Conservation (phyloP, 768 basidiomycete genomes). For the Trametes cubensis region DNA sequence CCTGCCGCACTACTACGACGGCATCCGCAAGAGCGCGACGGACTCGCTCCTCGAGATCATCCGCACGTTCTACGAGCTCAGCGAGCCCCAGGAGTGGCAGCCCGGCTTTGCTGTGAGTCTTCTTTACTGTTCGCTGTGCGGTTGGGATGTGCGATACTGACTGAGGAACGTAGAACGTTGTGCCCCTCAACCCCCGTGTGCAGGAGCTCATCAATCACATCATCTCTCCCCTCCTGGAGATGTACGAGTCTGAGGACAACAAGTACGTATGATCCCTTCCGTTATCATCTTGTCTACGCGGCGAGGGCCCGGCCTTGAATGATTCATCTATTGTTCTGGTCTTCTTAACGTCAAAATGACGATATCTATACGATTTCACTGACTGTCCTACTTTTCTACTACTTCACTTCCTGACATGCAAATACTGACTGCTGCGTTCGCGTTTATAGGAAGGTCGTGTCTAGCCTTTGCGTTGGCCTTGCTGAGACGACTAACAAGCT, state of each 20-base stretch:
- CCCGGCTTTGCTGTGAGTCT: conserved; percentile 68
- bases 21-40: conserved; percentile 91
- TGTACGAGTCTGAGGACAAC: conserved; percentile 95
- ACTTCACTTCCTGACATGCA: background rate
- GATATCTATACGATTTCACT: conserved; percentile 40
- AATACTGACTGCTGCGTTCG: conserved; percentile 28
- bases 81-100: conserved; percentile 80
- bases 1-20: conserved; percentile 93
- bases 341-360: conserved; percentile 59
- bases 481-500: conserved; percentile 91
- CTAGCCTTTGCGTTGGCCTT: conserved; percentile 83
- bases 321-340: conserved; percentile 62
- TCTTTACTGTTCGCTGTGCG: background rate
- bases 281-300: conserved; percentile 11
- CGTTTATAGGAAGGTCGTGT: conserved; percentile 75
- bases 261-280: conserved; percentile 54
- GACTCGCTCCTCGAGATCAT: conserved; percentile 88
- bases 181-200: conserved; percentile 66
- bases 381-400: conserved; percentile 39
- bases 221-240: conserved; percentile 75
- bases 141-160: background rate
- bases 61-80: conserved; percentile 88
- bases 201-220: conserved; percentile 78
- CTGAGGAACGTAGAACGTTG: conserved; percentile 30
- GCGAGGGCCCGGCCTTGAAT: conserved; percentile 48